Percentiles rank a stretch among this genome's conserved stretches.
Evolutionary conservation across 768 basidiomycete species (phyloP).

Genomic region (Artomyces pyxidatus): DNA sequence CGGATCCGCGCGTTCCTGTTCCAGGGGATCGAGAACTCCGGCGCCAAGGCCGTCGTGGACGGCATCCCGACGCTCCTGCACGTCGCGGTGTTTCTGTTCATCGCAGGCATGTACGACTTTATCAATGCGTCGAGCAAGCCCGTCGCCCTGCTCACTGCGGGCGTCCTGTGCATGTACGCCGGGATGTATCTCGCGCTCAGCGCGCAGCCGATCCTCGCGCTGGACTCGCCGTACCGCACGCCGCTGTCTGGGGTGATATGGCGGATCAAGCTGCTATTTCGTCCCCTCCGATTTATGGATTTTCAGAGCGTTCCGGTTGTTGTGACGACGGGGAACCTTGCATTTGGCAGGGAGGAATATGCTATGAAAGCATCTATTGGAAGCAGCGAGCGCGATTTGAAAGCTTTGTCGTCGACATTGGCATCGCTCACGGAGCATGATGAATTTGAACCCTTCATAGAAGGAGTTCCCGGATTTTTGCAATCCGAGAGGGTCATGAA

Average conservation of each 20-base stretch:
- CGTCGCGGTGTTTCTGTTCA: slow-evolving; percentile 10
- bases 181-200: slow-evolving; percentile 3
- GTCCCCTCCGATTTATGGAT: not conserved
- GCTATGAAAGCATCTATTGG: not conserved
- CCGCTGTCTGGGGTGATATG: slow-evolving; percentile 8
- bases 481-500: not conserved
- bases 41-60: slow-evolving; percentile 8
- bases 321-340: not conserved
- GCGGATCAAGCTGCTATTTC: not conserved
- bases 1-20: slow-evolving; percentile 10
- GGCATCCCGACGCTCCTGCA: slow-evolving; percentile 13
- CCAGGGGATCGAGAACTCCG: slow-evolving; percentile 7
- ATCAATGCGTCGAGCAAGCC: slow-evolving; percentile 5
- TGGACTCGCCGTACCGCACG: slow-evolving; percentile 11
- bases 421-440: not conserved
- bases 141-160: slow-evolving; percentile 1
- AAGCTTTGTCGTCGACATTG: slow-evolving; percentile 1
- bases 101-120: slow-evolving; percentile 10
- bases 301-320: not conserved
- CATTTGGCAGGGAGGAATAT: not conserved
- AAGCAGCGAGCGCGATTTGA: not conserved
- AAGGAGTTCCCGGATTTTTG: slow-evolving; percentile 3
- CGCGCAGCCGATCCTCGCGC: slow-evolving; percentile 8
- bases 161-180: not conserved
- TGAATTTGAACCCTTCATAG: slow-evolving; percentile 4